Conservation (phyloP, 2,329 filamentous ascomycete genomes). For the Lasiodiplodia sp. region DNA sequence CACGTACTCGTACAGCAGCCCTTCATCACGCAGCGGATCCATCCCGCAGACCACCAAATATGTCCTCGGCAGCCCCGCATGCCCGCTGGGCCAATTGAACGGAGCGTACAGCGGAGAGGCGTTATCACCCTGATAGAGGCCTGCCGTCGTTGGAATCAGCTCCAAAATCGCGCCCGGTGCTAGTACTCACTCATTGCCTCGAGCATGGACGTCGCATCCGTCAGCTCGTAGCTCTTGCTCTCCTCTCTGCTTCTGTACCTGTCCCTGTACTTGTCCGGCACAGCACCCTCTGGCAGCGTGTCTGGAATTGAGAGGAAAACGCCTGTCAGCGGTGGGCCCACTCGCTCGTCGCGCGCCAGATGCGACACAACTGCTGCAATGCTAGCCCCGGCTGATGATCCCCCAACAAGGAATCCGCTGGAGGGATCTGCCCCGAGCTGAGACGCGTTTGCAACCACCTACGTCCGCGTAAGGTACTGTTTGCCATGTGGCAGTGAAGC, state of each 20-base stretch:
- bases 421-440: conserved; percentile 31
- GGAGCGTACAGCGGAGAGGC: conserved; percentile 38
- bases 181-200: background rate
- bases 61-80: conserved; percentile 49
- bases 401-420: conserved; percentile 34
- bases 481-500: background rate
- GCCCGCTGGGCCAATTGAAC: conserved; percentile 36
- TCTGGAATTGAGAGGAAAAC: conserved; percentile 31
- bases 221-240: conserved; percentile 22
- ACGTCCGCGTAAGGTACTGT: background rate
- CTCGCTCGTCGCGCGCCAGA: conserved; percentile 33
- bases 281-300: conserved; percentile 39
- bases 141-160: conserved; percentile 18
- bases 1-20: conserved; percentile 59
- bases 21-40: conserved; percentile 62
- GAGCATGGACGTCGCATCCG: background rate
- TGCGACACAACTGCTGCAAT: conserved; percentile 33
- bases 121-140: conserved; percentile 42
- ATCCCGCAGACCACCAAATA: conserved; percentile 61
- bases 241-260: conserved; percentile 33
- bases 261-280: conserved; percentile 35
- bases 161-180: background rate
- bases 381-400: conserved; percentile 34
- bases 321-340: conserved; percentile 34
- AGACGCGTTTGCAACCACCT: conserved; percentile 31